A percentile compares a stretch with the other conserved stretches of the same genome.
phyloP scores from a whole-genome alignment of 2,329 filamentous ascomycete genomes.

The Pleochaeta shiraiana region DNA sequence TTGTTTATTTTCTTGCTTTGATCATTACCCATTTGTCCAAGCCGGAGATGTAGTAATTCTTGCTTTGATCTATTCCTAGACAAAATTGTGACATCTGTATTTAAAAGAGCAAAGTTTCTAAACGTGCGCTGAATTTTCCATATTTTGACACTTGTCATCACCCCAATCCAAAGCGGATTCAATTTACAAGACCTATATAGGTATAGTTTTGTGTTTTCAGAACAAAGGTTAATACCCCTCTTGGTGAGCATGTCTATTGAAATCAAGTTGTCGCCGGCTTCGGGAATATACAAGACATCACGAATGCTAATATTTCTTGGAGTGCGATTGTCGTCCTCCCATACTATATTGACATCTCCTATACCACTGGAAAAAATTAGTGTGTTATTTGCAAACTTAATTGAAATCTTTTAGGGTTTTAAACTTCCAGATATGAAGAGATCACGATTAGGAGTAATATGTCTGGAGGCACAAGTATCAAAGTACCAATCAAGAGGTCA shows the following conservation, averaged over 20 bases:
- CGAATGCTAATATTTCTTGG: background rate
- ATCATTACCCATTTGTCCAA: background rate
- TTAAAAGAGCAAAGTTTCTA: background rate
- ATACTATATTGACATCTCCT: background rate
- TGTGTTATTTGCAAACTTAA: background rate
- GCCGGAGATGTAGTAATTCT: background rate
- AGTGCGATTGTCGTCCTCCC: background rate
- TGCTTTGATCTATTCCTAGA: background rate
- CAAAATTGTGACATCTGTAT: background rate
- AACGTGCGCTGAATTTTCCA: slow-evolving; percentile 1
- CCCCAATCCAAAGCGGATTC: background rate
- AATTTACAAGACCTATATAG: background rate
- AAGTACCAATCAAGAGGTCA: background rate
- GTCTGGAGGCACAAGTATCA: background rate
- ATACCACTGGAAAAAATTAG: background rate
- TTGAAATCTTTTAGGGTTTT: background rate
- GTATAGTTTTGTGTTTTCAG: background rate
- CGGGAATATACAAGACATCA: background rate
- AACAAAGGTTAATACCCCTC: background rate
- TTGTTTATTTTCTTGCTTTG: background rate
- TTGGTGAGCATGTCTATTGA: background rate
- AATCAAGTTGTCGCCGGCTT: background rate
- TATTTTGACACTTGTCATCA: background rate
- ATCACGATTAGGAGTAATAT: background rate
- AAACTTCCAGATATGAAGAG: background rate